Conservation (phyloP, 1,284 basidiomycete genomes). For the Lentinula novae-zelandiae region DNA sequence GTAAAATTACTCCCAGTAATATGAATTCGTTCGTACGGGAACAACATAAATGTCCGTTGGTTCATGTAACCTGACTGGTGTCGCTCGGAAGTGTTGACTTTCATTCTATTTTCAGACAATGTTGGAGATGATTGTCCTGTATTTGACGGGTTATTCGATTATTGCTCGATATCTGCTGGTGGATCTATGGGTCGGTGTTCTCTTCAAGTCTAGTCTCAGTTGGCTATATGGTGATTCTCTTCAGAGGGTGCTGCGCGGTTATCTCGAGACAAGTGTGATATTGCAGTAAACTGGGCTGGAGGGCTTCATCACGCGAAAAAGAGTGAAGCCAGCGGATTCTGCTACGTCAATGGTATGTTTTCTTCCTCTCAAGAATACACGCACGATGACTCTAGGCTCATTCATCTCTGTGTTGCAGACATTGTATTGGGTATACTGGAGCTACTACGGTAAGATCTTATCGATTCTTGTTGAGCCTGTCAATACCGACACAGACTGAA, state of each 20-base stretch:
- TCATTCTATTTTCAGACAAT: constrained; percentile 32
- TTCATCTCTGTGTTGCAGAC: constrained; percentile 43
- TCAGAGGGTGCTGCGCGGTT: constrained; percentile 94
- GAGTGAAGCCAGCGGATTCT: constrained; percentile 97
- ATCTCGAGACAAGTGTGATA: constrained; percentile 97
- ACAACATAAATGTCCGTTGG: constrained; percentile 85
- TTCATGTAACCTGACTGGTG: constrained; percentile 10
- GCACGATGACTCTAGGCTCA: not conserved
- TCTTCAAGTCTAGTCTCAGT: not conserved
- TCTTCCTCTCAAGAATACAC: not conserved
- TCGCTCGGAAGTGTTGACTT: not conserved
- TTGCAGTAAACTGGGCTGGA: constrained; percentile 98
- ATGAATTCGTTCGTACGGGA: constrained; percentile 89
- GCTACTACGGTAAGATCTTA: constrained; percentile 63
- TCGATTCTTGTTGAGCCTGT: not conserved
- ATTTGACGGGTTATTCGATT: constrained; percentile 97
- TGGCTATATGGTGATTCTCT: constrained; percentile 1
- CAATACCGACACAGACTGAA: not conserved
- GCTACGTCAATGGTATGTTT: constrained; percentile 89
- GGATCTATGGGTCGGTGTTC: constrained; percentile 88
- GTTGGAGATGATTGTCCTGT: constrained; percentile 93
- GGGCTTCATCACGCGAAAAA: constrained; percentile 99
- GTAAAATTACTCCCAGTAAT: constrained; percentile 81
- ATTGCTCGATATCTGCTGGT: constrained; percentile 97
- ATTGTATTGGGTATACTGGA: constrained; percentile 98